Evolutionary conservation across 1,284 basidiomycete genomes (phyloP).

Genomic region (Limonomyces culmigenus): DNA sequence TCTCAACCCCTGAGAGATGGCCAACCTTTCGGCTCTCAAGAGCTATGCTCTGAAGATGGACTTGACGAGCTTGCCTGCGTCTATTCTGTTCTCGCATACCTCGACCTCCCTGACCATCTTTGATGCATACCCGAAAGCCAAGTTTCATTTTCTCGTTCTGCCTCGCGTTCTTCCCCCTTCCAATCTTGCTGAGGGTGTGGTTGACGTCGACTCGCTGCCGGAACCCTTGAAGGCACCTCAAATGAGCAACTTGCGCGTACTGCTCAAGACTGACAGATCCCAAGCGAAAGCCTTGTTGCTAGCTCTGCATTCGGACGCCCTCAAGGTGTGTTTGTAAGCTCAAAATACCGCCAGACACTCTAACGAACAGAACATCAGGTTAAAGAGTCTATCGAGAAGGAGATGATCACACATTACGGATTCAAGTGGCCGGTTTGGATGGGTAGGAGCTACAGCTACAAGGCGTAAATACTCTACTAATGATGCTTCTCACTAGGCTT

Average conservation of each 20-base stretch:
- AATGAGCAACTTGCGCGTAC: constrained; percentile 37
- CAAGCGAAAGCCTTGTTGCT: constrained; percentile 36
- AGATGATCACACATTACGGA: constrained; percentile 47
- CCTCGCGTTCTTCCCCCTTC: constrained; percentile 52
- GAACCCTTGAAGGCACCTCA: constrained; percentile 18
- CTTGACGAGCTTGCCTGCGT: neutral
- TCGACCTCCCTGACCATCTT: constrained; percentile 56
- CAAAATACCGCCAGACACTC: too few species aligned
- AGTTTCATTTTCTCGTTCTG: constrained; percentile 70
- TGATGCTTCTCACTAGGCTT: constrained; percentile 51
- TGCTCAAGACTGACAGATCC: constrained; percentile 40
- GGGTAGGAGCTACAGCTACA: too few species aligned
- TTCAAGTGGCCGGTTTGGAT: constrained; percentile 49
- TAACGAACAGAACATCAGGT: too few species aligned
- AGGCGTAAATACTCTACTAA: too few species aligned
- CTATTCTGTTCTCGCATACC: constrained; percentile 27
- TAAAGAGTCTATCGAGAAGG: constrained; percentile 49
- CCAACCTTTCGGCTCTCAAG: neutral
- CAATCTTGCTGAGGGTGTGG: too few species aligned
- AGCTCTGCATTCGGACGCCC: constrained; percentile 40
- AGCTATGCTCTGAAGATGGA: neutral
- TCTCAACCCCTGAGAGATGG: too few species aligned
- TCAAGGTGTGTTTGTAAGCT: too few species aligned
- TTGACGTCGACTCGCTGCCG: constrained; percentile 11
- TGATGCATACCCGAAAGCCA: constrained; percentile 76